phyloP scores from a whole-genome alignment of 768 basidiomycete species.

The Boletus rubroflammeus region DNA sequence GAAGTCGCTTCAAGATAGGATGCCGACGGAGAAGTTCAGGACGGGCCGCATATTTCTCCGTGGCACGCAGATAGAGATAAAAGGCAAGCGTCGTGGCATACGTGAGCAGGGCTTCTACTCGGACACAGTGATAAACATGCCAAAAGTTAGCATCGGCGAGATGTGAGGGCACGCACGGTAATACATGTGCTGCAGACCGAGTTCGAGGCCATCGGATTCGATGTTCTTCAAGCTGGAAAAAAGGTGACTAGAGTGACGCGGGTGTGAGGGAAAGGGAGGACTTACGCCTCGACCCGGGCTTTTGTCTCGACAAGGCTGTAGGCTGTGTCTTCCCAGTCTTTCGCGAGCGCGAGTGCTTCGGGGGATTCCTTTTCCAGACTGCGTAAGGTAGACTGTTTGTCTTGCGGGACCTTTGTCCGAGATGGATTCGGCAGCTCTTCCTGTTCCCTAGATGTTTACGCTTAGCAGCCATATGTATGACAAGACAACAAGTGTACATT shows the following conservation, averaged over 20 bases:
- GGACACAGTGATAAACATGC: not conserved
- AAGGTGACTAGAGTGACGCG: not conserved
- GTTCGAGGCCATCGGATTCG: slow-evolving; percentile 48
- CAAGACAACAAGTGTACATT: slow-evolving; percentile 22
- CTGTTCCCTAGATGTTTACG: slow-evolving; percentile 14
- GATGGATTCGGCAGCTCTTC: slow-evolving; percentile 1
- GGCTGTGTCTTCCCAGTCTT: slow-evolving; percentile 79
- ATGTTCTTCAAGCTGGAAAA: slow-evolving; percentile 45
- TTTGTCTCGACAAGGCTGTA: slow-evolving; percentile 49
- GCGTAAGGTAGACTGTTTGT: slow-evolving; percentile 57
- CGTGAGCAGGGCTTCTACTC: slow-evolving; percentile 79
- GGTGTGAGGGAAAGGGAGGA: not conserved
- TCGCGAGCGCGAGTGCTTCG: slow-evolving; percentile 73
- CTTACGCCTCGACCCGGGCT: slow-evolving; percentile 54
- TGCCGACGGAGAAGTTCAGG: slow-evolving; percentile 63
- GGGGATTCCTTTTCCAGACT: slow-evolving; percentile 74
- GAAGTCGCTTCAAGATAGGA: slow-evolving; percentile 71
- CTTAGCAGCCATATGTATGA: slow-evolving; percentile 4
- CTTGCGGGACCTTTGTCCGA: slow-evolving; percentile 40
- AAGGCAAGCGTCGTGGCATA: slow-evolving; percentile 90
- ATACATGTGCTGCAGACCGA: slow-evolving; percentile 78
- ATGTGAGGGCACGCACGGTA: slow-evolving; percentile 64
- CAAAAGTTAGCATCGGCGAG: not conserved
- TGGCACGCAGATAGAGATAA: slow-evolving; percentile 83
- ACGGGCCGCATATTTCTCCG: slow-evolving; percentile 56